Base-by-base conservation (phyloP, 345 rosid species). In the Rhodamnia argentea region DNA sequence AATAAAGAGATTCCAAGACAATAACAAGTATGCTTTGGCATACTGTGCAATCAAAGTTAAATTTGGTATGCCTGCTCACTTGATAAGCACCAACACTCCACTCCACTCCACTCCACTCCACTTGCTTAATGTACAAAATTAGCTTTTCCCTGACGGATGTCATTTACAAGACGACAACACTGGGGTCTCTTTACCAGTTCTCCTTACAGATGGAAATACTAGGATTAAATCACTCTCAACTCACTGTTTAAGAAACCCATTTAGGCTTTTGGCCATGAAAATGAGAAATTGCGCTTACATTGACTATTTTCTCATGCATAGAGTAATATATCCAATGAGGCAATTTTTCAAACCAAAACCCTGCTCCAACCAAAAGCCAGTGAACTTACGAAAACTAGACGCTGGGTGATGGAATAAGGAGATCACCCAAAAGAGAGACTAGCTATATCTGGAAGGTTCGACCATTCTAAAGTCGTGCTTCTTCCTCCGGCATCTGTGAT, bases 401-500 rank as follows among this genome's bases (percentile, higher is more conserved):
- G 4, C 7, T 18, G 26, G 47, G 81, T 20, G 1, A 32, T 11
- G 3, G 6, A 18, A 29, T 9, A 37, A 37, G 81, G 81, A 24
- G 3, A 32, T 37, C 44, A 37, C 23, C 37, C 26, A 37, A 9
- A 37, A 37, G 81, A 18, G 78, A 37, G 81, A 70, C n/a, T 5
- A 12, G 27, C 86, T 82, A 96, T 76, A 96, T 89, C 89, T 92
- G 87, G 91, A 85, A 42, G 95, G 85, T 83, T 92, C 93, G n/a
- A 92, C 89, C 94, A 94, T 92, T 90, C 95, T 93, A 84, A 86
- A 94, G 83, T 97, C 99, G 70, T 96, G 94, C 90, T 96, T 95
- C 96, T 96, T 96, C 47, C 96, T 93, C 6, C 98, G 95, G 85
- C 95, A 93, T 89, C 99, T 92, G 89, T 94, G 89, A 74, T 94